A percentile compares a stretch with the other conserved stretches of the same genome.
phyloP scores from a whole-genome alignment of 1,284 basidiomycete species.

The Pterulicium gracile region DNA sequence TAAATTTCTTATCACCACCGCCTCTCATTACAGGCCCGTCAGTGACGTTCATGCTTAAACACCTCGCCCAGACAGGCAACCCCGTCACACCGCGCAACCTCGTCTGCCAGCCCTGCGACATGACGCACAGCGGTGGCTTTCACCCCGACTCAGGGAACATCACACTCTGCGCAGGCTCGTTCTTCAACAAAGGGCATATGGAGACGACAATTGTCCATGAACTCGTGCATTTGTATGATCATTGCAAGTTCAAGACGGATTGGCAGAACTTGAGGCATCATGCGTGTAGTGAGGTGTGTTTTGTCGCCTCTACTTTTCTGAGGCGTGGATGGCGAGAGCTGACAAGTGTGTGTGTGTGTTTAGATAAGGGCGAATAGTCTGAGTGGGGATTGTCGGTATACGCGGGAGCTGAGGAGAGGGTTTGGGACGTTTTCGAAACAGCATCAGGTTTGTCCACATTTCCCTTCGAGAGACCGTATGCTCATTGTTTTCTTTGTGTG shows the following conservation, averaged over 20 bases:
- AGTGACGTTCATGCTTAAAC: constrained; percentile 83
- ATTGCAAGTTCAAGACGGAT: constrained; percentile 88
- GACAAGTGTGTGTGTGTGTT: constrained; percentile 6
- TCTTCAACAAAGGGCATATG: constrained; percentile 78
- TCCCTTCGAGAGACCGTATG: constrained; percentile 8
- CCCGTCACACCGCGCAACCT: constrained; percentile 60
- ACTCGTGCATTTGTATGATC: constrained; percentile 93
- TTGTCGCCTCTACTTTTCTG: constrained; percentile 4
- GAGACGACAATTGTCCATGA: constrained; percentile 93
- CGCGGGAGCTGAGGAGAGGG: constrained; percentile 72
- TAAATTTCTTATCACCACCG: constrained; percentile 4
- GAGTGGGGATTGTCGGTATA: constrained; percentile 85
- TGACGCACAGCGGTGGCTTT: constrained; percentile 74
- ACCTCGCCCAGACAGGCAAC: constrained; percentile 66
- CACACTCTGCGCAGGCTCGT: constrained; percentile 75
- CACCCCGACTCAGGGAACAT: constrained; percentile 66
- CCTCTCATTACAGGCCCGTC: constrained; percentile 55
- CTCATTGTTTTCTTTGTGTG: constrained; percentile 3
- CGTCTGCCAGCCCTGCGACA: constrained; percentile 75
- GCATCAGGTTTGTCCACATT: constrained; percentile 65
- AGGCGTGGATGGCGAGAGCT: constrained; percentile 4
- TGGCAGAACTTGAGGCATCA: constrained; percentile 89
- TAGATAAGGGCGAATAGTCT: constrained; percentile 93
- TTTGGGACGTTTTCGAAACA: constrained; percentile 80
- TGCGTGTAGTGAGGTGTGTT: constrained; percentile 85